Conservation (phyloP, 345 rosid species). For the Jatropha curcas region DNA sequence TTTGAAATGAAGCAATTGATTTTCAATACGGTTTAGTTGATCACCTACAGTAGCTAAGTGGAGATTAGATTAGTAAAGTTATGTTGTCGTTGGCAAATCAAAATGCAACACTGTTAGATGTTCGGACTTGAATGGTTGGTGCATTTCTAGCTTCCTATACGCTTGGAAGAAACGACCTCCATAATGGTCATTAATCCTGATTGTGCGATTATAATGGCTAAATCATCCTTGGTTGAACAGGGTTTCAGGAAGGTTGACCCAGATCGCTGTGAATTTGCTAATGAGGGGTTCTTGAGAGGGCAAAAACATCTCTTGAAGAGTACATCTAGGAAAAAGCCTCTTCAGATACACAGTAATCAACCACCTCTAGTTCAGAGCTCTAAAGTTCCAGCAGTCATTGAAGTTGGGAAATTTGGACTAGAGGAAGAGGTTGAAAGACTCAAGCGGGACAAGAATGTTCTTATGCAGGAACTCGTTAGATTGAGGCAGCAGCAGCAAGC, state of each 20-base stretch:
- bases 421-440: constrained; percentile 96
- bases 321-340: constrained; percentile 80
- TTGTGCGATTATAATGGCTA: not conserved
- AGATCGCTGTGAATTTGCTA: constrained; percentile 91
- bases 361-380: constrained; percentile 65
- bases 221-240: constrained; percentile 38
- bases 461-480: constrained; percentile 94
- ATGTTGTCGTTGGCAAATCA: too few species aligned
- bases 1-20: not conserved
- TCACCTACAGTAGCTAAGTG: too few species aligned
- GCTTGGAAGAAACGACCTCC: not conserved
- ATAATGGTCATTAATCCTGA: not conserved
- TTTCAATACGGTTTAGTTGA: too few species aligned
- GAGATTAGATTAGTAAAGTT: too few species aligned
- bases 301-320: constrained; percentile 73
- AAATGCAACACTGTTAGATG: not conserved
- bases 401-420: constrained; percentile 96
- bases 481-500: constrained; percentile 90
- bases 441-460: constrained; percentile 91
- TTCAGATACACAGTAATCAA: constrained; percentile 55
- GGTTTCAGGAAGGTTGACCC: constrained; percentile 96
- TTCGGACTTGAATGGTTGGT: not conserved
- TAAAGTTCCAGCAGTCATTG: constrained; percentile 74
- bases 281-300: constrained; percentile 87
- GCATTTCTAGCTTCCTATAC: not conserved